phyloP scores from a whole-genome alignment of 179 eudicot genomes.

The Nepenthes alata region DNA sequence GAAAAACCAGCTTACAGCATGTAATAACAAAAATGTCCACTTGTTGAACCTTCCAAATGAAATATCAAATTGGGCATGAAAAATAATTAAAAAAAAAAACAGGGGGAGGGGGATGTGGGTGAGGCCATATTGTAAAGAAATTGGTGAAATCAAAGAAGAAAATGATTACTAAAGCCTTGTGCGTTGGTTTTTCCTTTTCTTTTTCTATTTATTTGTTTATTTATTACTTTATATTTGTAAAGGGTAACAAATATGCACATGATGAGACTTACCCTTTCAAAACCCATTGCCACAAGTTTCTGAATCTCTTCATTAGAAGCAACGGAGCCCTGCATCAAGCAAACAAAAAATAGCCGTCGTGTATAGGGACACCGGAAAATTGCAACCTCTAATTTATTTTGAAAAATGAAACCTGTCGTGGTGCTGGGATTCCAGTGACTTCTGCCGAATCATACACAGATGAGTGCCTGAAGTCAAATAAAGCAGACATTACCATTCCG shows the following conservation, averaged over 20 bases:
- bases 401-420: conserved; percentile 29
- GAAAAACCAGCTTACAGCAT: no score
- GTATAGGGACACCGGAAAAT: not conserved
- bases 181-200: no score
- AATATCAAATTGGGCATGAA: no score
- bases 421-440: conserved; percentile 17
- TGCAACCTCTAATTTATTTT: not conserved
- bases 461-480: conserved; percentile 26
- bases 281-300: conserved; percentile 87
- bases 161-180: no score
- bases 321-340: conserved; percentile 32
- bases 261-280: conserved; percentile 51
- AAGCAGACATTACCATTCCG: not conserved
- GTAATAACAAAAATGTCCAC: no score
- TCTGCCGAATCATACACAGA: conserved; percentile 21
- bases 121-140: no score
- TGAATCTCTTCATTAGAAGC: conserved; percentile 53
- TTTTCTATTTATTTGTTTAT: no score
- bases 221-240: no score
- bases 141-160: no score
- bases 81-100: no score
- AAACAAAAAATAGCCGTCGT: not conserved
- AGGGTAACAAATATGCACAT: not conserved
- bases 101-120: no score
- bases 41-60: no score